These are phyloP conservation scores for Fusarium anthophilum DNA, from an alignment of 2,329 filamentous ascomycete genomes.

Conservation along the genomic window DNA sequence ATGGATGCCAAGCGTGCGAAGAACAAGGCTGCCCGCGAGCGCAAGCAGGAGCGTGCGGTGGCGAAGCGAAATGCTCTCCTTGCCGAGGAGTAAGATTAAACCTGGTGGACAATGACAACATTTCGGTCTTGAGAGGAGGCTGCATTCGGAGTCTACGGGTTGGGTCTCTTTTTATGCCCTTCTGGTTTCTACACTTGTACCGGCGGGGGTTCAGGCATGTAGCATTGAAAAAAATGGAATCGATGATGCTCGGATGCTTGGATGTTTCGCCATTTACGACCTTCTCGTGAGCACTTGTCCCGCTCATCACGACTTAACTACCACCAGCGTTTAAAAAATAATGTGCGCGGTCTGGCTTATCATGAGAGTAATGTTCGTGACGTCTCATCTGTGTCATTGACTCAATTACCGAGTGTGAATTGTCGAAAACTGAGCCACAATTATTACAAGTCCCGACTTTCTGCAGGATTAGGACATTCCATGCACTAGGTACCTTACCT, in stretches of 20 bases:
- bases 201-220: conserved; percentile 65
- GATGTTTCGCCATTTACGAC: conserved; percentile 38
- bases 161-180: conserved; percentile 61
- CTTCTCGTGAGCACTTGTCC: conserved; percentile 25
- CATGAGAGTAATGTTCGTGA: background rate
- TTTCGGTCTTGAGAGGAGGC: conserved; percentile 62
- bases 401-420: background rate
- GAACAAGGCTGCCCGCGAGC: conserved; percentile 99
- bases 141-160: conserved; percentile 70
- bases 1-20: conserved; percentile 99
- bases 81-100: conserved; percentile 70
- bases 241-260: conserved; percentile 55
- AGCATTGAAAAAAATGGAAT: conserved; percentile 67
- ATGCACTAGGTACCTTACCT: background rate
- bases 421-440: background rate
- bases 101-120: conserved; percentile 56
- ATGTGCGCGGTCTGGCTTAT: conserved; percentile 24
- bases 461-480: background rate
- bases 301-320: conserved; percentile 20
- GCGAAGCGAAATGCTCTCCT: conserved; percentile 90
- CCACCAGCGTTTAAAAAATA: conserved; percentile 33
- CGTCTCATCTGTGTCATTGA: background rate
- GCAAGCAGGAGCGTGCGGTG: conserved; percentile 90
- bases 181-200: conserved; percentile 59
- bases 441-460: background rate